Percentiles rank a stretch among this genome's conserved stretches.
Conservation (phyloP, 169 alveolate species). For the Plasmodium gallinaceum region DNA sequence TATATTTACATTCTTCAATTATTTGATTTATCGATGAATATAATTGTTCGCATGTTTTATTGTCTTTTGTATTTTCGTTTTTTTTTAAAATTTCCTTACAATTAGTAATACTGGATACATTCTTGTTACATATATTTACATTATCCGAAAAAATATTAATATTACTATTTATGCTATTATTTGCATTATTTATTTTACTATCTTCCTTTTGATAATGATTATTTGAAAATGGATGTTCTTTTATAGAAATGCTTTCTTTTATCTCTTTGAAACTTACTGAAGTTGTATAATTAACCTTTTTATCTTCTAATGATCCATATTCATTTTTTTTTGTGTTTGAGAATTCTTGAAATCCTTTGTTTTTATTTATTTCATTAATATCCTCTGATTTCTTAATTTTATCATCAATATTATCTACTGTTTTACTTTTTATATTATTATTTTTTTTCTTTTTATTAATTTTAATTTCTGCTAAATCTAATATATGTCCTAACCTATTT, state of each 20-base stretch:
- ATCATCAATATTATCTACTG: constrained; percentile 36
- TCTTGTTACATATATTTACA: too few species aligned
- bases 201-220: not conserved
- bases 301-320: not conserved
- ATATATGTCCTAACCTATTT: constrained; percentile 77
- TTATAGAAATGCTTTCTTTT: not conserved
- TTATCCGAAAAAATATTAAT: too few species aligned
- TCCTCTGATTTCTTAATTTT: constrained; percentile 13
- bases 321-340: too few species aligned
- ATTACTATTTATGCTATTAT: too few species aligned
- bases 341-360: not conserved
- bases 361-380: not conserved
- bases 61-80: too few species aligned
- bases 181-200: too few species aligned
- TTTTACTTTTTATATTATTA: constrained; percentile 18
- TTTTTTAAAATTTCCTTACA: too few species aligned
- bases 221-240: not conserved
- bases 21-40: too few species aligned
- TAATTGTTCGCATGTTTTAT: too few species aligned
- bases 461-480: constrained; percentile 79
- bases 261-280: constrained; percentile 1
- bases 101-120: too few species aligned
- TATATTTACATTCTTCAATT: not conserved
- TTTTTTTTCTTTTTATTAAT: constrained; percentile 48
- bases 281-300: not conserved